These are phyloP conservation scores for Boletus bicolor DNA, from an alignment of 768 basidiomycete species.

Conservation along the genomic window DNA sequence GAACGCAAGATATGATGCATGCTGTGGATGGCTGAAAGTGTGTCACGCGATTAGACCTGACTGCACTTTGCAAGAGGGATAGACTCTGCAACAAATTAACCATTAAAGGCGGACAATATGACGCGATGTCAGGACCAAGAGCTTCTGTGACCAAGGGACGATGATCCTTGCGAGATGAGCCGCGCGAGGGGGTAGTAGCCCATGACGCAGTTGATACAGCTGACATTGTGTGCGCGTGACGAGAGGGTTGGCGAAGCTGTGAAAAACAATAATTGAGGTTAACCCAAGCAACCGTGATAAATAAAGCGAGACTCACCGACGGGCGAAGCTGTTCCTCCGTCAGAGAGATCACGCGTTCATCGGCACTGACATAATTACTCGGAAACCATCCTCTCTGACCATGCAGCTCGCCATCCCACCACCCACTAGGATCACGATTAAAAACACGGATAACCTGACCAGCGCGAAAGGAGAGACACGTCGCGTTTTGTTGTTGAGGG, in stretches of 20 bases:
- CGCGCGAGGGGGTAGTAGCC: conserved; percentile 43
- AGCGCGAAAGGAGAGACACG: conserved; percentile 84
- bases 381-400: conserved; percentile 96
- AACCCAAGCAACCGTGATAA: not conserved
- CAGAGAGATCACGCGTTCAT: conserved; percentile 48
- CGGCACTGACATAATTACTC: conserved; percentile 86
- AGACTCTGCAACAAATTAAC: conserved; percentile 81
- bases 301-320: conserved; percentile 35
- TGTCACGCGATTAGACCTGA: conserved; percentile 65
- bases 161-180: conserved; percentile 38
- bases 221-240: conserved; percentile 53
- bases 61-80: conserved; percentile 81
- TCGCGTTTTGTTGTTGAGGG: conserved; percentile 66
- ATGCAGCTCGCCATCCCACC: conserved; percentile 98
- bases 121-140: conserved; percentile 49
- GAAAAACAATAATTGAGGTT: conserved; percentile 5
- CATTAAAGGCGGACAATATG: conserved; percentile 78
- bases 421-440: conserved; percentile 83
- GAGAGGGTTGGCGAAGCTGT: conserved; percentile 34
- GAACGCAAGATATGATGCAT: conserved; percentile 91
- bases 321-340: conserved; percentile 53
- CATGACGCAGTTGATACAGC: conserved; percentile 52
- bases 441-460: conserved; percentile 92
- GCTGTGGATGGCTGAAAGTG: conserved; percentile 96
- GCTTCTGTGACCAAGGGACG: conserved; percentile 44